phyloP scores from a whole-genome alignment of 306 rosid genomes.

The Benincasa hispida region DNA sequence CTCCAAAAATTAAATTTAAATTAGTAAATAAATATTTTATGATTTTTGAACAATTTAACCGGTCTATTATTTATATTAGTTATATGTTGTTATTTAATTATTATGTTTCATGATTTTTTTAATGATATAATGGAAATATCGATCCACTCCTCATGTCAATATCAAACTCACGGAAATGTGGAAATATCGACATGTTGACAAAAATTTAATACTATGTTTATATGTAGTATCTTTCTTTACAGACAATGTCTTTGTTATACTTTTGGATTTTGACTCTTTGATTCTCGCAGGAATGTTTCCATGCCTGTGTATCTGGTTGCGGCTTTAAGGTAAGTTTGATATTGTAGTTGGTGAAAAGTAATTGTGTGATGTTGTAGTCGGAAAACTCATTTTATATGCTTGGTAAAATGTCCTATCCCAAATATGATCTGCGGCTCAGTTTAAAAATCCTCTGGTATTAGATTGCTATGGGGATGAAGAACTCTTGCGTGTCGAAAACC shows the following conservation, averaged over 20 bases:
- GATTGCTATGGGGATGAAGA: not conserved
- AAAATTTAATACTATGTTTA: too few species aligned
- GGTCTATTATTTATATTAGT: too few species aligned
- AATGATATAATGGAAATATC: too few species aligned
- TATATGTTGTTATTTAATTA: too few species aligned
- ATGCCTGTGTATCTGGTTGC: constrained; percentile 85
- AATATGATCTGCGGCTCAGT: not conserved
- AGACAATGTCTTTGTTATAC: not conserved
- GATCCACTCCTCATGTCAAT: too few species aligned
- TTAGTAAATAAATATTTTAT: too few species aligned
- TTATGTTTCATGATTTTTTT: too few species aligned
- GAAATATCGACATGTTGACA: too few species aligned
- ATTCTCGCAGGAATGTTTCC: constrained; percentile 62
- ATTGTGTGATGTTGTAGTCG: not conserved
- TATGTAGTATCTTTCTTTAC: not conserved
- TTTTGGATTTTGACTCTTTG: constrained; percentile 1
- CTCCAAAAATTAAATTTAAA: too few species aligned
- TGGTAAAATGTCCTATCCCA: not conserved
- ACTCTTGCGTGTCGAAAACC: not conserved
- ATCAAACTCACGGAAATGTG: too few species aligned
- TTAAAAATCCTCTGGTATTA: not conserved
- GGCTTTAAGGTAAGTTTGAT: constrained; percentile 69
- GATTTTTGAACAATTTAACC: too few species aligned
- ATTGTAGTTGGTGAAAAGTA: not conserved
- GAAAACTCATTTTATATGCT: not conserved